Evolutionary conservation across 1,284 basidiomycete species (phyloP).

Genomic region (Cutaneotrichosporon cyanovorans): DNA sequence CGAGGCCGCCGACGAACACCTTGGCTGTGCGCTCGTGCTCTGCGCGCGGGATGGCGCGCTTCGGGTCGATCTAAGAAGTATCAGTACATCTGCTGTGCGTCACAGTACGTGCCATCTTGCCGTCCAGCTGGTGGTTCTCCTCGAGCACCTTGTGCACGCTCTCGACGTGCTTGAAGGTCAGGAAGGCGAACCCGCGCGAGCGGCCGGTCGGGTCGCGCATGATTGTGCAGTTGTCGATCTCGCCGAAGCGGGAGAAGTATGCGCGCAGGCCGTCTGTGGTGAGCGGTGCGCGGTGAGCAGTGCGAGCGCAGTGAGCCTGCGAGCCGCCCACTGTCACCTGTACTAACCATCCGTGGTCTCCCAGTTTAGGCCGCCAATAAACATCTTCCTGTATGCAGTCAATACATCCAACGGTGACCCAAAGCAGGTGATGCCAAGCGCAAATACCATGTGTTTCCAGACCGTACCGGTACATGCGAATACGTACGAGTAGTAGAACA

Average conservation of each 20-base stretch:
- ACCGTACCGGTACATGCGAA: conserved; percentile 5
- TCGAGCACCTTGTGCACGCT: conserved; percentile 86
- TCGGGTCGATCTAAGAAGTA: conserved; percentile 84
- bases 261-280: conserved; percentile 64
- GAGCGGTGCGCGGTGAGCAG: too few relatives aligned
- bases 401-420: neutral
- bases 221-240: conserved; percentile 85
- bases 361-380: conserved; percentile 93
- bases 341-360: conserved; percentile 81
- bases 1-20: conserved; percentile 91
- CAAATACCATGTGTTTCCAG: neutral
- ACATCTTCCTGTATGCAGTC: conserved; percentile 77
- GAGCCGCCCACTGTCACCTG: neutral
- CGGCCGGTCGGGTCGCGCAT: conserved; percentile 88
- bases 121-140: conserved; percentile 80
- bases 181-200: conserved; percentile 87
- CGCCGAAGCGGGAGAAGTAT: conserved; percentile 84
- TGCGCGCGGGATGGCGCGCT: conserved; percentile 92
- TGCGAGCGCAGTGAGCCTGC: neutral
- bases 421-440: neutral
- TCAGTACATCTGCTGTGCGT: neutral
- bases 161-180: conserved; percentile 79
- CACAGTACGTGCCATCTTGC: conserved; percentile 67
- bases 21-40: conserved; percentile 87
- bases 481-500: too few relatives aligned